Base-by-base conservation (phyloP, 2,329 filamentous ascomycete genomes). In the Knufia petricola region DNA sequence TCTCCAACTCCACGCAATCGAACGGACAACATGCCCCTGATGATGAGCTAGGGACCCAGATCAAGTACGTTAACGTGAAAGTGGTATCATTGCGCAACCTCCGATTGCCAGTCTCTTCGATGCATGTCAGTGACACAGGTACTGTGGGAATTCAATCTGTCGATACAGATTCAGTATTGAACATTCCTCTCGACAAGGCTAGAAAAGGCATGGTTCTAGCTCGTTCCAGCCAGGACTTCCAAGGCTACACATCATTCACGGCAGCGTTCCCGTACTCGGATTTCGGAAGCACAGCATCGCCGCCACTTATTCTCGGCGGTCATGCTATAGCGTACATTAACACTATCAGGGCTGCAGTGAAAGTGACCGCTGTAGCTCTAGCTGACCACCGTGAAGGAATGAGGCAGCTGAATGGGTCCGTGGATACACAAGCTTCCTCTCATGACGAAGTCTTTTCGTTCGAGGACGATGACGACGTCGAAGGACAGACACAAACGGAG, bases 41-140 rank as follows among this genome's bases (percentile, higher is more conserved):
- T 36, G 12, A 21, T 24, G 38, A 21, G 10, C 41, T 21, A 21
- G 23, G 26, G 12, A 32, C 41, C 31, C 32, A 48, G 20, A 26
- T 17, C 43, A 34, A 24, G 26, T 58, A 53, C 32, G 36, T 54
- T 53, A 74, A 75, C 20, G 87, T 90, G 4, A 81, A 77, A 37
- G 80, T 96, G 46, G 82, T 86, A 38, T 96, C 89, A 58, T 82
- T 95, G 37, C 83, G 90, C 19, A 94, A 95, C 58, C 72, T 98
- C 7, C 80, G 90, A 3, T 72, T 95, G 2, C 87, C 90, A 0
- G 88, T 95, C 0, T 79, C 80, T 40, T 79, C 76, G 0, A 74
- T 96, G 6, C 75, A 82, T 44, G 75, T 82, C 13, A 87, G 87
- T 8, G 90, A 98, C 66, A 88, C 90, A 4, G 92, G 90, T 1